These are phyloP conservation scores for Penicillium sp. DNA, from an alignment of 2,329 filamentous ascomycete species.

Conservation along the genomic window DNA sequence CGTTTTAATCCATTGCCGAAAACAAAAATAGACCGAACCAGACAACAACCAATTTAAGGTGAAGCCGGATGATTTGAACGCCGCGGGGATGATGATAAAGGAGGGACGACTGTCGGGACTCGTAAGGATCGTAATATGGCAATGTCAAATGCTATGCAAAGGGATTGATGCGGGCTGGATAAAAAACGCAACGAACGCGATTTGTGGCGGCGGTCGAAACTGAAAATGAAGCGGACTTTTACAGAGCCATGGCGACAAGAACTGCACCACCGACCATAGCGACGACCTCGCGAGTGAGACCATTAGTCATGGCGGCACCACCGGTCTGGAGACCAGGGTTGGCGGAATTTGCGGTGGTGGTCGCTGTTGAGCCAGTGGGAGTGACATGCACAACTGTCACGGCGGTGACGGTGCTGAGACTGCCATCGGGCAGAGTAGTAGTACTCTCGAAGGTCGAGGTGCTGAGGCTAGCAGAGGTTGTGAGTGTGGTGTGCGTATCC, in stretches of 20 bases:
- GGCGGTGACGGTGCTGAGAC: constrained; percentile 43
- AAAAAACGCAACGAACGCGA: not conserved
- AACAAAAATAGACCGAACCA: not conserved
- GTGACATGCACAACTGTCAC: constrained; percentile 46
- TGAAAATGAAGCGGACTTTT: constrained; percentile 3
- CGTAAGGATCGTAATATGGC: constrained; percentile 26
- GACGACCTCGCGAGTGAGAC: constrained; percentile 35
- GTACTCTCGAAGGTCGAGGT: constrained; percentile 44
- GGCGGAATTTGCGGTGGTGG: constrained; percentile 20
- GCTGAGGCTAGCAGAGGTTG: constrained; percentile 27
- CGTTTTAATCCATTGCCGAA: not conserved
- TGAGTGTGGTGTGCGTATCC: constrained; percentile 13
- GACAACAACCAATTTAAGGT: not conserved
- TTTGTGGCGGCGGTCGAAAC: not conserved
- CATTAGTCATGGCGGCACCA: constrained; percentile 29
- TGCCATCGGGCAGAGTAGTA: constrained; percentile 45
- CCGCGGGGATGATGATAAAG: constrained; percentile 8
- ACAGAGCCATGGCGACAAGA: constrained; percentile 40
- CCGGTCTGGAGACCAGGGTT: constrained; percentile 43
- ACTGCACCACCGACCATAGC: constrained; percentile 45
- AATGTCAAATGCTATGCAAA: constrained; percentile 10
- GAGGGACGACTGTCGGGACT: constrained; percentile 20
- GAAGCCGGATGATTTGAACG: not conserved
- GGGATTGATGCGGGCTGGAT: constrained; percentile 13
- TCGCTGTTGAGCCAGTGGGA: constrained; percentile 20